Evolutionary conservation across 805 yeast genomes (phyloP).

Genomic region (Wickerhamiella vanderwaltii): DNA sequence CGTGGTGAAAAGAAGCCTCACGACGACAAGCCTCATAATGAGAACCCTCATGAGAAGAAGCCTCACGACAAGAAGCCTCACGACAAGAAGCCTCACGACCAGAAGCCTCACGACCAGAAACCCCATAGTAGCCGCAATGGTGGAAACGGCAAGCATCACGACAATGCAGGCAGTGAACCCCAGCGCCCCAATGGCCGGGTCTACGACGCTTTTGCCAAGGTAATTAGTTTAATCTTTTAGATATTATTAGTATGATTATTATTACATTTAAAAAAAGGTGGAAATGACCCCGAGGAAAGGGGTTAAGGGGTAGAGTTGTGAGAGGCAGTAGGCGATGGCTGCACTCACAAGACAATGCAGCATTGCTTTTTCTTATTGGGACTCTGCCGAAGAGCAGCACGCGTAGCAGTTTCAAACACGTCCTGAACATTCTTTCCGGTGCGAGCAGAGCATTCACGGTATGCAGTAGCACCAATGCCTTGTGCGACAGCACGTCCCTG

Average conservation of each 20-base stretch:
- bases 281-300: too few species aligned
- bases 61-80: not conserved
- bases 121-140: too few species aligned
- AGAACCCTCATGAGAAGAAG: not conserved
- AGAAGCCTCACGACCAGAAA: too few species aligned
- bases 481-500: constrained; percentile 84
- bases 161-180: not conserved
- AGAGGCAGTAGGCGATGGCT: too few species aligned
- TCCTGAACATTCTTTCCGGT: constrained; percentile 85
- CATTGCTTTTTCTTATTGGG: constrained; percentile 3
- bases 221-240: too few species aligned
- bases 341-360: constrained; percentile 5
- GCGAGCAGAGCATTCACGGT: constrained; percentile 80
- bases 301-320: too few species aligned
- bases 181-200: too few species aligned
- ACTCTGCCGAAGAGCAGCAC: constrained; percentile 64
- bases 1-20: too few species aligned
- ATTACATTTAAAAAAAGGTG: too few species aligned
- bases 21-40: not conserved
- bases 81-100: not conserved
- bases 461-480: constrained; percentile 75
- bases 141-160: not conserved
- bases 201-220: too few species aligned
- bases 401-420: constrained; percentile 84
- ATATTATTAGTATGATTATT: too few species aligned